These are phyloP conservation scores for Polygonum aviculare DNA, from an alignment of 148 eudicot genomes.

Conservation along the genomic window DNA sequence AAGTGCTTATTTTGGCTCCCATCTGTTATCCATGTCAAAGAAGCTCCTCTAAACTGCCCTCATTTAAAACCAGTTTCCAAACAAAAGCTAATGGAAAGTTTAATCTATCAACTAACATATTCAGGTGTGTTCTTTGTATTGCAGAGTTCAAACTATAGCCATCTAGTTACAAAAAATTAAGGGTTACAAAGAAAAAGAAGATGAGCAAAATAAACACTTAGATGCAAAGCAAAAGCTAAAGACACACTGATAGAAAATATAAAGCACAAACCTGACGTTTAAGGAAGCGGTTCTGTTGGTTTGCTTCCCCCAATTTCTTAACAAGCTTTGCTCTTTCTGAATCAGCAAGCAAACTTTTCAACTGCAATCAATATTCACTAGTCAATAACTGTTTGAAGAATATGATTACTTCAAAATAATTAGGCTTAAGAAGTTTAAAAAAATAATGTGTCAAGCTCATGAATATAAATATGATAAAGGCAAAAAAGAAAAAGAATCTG, in stretches of 20 bases:
- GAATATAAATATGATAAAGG: not conserved
- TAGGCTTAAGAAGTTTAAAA: not conserved
- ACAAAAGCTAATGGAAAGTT: not conserved
- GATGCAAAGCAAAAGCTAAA: not conserved
- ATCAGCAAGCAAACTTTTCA: constrained; percentile 62
- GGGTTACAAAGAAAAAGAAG: not conserved
- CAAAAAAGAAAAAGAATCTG: not conserved
- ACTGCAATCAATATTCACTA: constrained; percentile 28
- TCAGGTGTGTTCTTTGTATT: not conserved
- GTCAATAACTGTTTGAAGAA: not conserved
- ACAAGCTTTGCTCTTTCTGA: constrained; percentile 71
- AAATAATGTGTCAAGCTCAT: constrained; percentile 7
- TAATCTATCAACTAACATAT: not conserved
- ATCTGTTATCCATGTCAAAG: not conserved
- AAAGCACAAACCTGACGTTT: constrained; percentile 68
- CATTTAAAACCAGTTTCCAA: not conserved
- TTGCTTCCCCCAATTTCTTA: constrained; percentile 93
- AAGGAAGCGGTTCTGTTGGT: constrained; percentile 85
- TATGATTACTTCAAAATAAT: not conserved
- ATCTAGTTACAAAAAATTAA: not conserved
- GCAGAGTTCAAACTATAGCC: not conserved
- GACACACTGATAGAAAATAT: not conserved
- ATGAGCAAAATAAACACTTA: not conserved
- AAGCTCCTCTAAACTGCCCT: not conserved
- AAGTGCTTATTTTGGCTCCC: not conserved